Evolutionary conservation across 352 stramenopile genomes (phyloP).

Genomic region (Phytophthora crassamura): DNA sequence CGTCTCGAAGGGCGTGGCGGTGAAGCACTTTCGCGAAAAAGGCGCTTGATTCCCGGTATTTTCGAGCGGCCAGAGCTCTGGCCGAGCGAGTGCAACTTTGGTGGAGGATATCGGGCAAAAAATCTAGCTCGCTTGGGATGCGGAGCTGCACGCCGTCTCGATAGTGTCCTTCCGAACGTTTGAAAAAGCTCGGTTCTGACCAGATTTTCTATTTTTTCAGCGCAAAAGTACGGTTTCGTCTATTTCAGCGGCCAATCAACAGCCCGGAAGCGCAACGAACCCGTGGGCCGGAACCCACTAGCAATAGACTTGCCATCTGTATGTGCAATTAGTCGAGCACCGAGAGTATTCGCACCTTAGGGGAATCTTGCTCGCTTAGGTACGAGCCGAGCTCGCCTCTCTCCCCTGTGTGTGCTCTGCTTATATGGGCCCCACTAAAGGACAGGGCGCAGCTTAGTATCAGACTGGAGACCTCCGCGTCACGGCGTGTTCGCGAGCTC

Average conservation of each 20-base stretch:
- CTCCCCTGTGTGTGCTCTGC: conserved; percentile 17
- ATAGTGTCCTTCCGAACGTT: not conserved
- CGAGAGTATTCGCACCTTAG: no score
- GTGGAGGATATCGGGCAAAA: no score
- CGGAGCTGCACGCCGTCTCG: no score
- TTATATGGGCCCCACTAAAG: conserved; percentile 18
- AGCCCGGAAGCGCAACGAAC: not conserved
- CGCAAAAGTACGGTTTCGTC: conserved; percentile 10
- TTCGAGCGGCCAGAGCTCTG: not conserved
- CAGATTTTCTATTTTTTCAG: conserved; percentile 29
- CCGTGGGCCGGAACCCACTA: conserved; percentile 6
- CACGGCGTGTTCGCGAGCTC: conserved; percentile 15
- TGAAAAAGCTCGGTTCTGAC: conserved; percentile 9
- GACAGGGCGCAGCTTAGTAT: conserved; percentile 29
- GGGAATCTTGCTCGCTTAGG: not conserved
- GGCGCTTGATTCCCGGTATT: conserved; percentile 10
- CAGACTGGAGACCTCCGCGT: conserved; percentile 36
- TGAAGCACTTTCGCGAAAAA: conserved; percentile 22
- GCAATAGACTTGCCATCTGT: conserved; percentile 2
- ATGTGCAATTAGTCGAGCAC: no score
- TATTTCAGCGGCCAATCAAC: not conserved
- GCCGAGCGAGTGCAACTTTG: not conserved
- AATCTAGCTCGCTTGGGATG: no score
- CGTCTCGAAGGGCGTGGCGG: not conserved
- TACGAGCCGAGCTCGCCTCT: conserved; percentile 9